A percentile compares a stretch with the other conserved stretches of the same genome.
Conservation (phyloP, 1,139 yeast genomes). For the Hyphopichia khmerensis region DNA sequence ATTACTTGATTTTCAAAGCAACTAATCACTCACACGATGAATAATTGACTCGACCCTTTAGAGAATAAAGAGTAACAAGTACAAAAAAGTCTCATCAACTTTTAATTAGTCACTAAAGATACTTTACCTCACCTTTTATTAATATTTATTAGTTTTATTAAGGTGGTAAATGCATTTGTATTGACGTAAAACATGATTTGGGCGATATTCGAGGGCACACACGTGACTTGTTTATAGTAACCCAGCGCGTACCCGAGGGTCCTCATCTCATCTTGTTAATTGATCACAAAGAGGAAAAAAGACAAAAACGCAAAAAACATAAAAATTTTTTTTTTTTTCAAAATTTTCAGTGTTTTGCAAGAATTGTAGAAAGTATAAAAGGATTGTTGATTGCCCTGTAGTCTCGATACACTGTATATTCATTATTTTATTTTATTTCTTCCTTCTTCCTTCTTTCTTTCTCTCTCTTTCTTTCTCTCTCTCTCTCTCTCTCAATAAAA, state of each 20-base stretch:
- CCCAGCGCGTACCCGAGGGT: not conserved
- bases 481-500: slow-evolving; percentile 14
- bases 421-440: slow-evolving; percentile 7
- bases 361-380: slow-evolving; percentile 8
- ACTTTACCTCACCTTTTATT: too few species aligned
- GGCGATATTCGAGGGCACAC: not conserved
- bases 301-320: too few species aligned
- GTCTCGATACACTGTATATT: slow-evolving; percentile 1
- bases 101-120: too few species aligned
- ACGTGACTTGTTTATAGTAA: not conserved
- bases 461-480: slow-evolving; percentile 12
- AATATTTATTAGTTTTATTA: too few species aligned
- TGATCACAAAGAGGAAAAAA: not conserved
- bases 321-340: not conserved
- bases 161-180: not conserved
- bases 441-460: slow-evolving; percentile 2
- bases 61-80: too few species aligned
- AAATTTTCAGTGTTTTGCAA: too few species aligned
- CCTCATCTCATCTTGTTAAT: not conserved
- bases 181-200: not conserved
- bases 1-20: too few species aligned
- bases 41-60: too few species aligned
- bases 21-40: too few species aligned
- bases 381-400: slow-evolving; percentile 3
- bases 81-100: too few species aligned